Base-by-base conservation (phyloP, 208 protist genomes). In the Acanthamoeba triangularis region DNA sequence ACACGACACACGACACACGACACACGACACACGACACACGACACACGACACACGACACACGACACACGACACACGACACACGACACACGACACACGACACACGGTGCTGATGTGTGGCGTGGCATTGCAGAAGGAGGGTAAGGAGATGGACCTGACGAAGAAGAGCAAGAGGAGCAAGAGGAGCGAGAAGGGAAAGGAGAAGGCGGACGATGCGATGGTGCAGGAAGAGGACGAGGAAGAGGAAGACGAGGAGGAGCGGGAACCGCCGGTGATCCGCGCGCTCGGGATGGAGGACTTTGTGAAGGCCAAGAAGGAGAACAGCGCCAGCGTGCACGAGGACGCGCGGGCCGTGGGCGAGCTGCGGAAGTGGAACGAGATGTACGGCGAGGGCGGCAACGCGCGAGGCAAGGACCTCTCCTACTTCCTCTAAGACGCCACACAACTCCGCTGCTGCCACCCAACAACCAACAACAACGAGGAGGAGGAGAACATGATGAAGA, bases 361-460 rank as follows among this genome's bases (percentile, higher is more conserved):
- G 47, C 63, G 96, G 16, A 97, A 97, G 69, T 97, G 97, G 97
- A 97, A 97, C 85, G 97, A 97, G 33, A 96, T 96, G 78, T 97
- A 97, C 85, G 97, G 97, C 28, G 97, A 97, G 59, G 94, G 95
- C 56, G 95, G 93, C n/a, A 96, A 63, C 49, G 91, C 72, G 35
- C 69, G 65, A 30, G 74, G 94, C 63, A 74, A 95, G 56, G 69
- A 78, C 33, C 94, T 95, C 44, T 49, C 90, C 69, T 94, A 94
- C 69, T 94, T 94, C 69, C 49, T 94, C 52, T 94, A 72, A 63
- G 56, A 63, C 52, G 13, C 49, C 49, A 54, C 49, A 54, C 8
- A 54, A 54, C n/a, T n/a, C n/a, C n/a, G n/a, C n/a, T n/a, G n/a
- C n/a, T n/a, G n/a, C n/a, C n/a, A n/a, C n/a, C n/a, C n/a, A n/a